phyloP scores from a whole-genome alignment of 768 basidiomycete species.

The Ephemerocybe angulata region DNA sequence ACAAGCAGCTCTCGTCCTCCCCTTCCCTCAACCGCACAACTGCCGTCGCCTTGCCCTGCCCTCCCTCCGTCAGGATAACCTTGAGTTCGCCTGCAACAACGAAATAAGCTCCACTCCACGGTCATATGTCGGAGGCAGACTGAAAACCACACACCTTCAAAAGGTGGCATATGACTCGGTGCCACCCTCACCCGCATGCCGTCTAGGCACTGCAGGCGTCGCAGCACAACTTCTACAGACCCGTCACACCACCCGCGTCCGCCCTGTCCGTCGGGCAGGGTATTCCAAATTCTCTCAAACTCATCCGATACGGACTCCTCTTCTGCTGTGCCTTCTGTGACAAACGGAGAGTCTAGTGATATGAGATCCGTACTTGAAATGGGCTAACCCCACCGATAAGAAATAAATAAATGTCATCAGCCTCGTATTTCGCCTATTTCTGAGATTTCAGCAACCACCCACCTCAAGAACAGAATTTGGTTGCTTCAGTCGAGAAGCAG shows the following conservation, averaged over 20 bases:
- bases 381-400: slow-evolving; percentile 18
- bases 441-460: no score
- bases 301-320: slow-evolving; percentile 24
- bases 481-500: background rate
- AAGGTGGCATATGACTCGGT: slow-evolving; percentile 52
- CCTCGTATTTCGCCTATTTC: no score
- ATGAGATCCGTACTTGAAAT: slow-evolving; percentile 55
- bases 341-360: slow-evolving; percentile 68
- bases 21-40: slow-evolving; percentile 54
- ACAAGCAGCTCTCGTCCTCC: slow-evolving; percentile 69
- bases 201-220: slow-evolving; percentile 47
- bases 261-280: slow-evolving; percentile 36
- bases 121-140: slow-evolving; percentile 1
- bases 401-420: slow-evolving; percentile 3
- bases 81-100: slow-evolving; percentile 59
- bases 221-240: slow-evolving; percentile 51
- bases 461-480: background rate
- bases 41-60: slow-evolving; percentile 28
- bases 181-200: slow-evolving; percentile 45
- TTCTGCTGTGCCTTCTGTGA: slow-evolving; percentile 22
- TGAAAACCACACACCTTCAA: slow-evolving; percentile 44
- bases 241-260: slow-evolving; percentile 69
- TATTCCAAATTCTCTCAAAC: slow-evolving; percentile 59
- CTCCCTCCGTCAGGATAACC: slow-evolving; percentile 30
- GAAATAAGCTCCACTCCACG: slow-evolving; percentile 7